A percentile compares a stretch with the other conserved stretches of the same genome.
Conservation (phyloP, 768 basidiomycete genomes). For the Lanmaoa pseudosensibilis region DNA sequence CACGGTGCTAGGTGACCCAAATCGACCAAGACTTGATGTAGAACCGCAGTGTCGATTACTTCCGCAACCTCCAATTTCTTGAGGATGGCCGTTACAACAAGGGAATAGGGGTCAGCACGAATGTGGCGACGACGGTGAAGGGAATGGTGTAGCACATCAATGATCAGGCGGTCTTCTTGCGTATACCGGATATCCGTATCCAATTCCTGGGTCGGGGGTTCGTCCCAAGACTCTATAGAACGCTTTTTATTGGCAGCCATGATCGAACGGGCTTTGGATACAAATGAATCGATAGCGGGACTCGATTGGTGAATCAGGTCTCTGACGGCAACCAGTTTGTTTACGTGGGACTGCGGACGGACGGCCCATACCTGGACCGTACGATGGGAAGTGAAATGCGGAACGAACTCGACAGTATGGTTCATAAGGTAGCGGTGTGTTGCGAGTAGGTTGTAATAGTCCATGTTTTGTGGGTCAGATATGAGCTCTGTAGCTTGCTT, state of each 20-base stretch:
- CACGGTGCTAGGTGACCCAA: conserved; percentile 79
- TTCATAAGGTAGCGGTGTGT: conserved; percentile 68
- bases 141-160: conserved; percentile 58
- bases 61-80: conserved; percentile 50
- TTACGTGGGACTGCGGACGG: conserved; percentile 58
- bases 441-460: conserved; percentile 43
- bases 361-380: conserved; percentile 55
- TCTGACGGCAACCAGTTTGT: conserved; percentile 48
- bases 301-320: conserved; percentile 45
- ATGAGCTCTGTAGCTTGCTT: conserved; percentile 51
- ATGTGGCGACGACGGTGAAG: conserved; percentile 46
- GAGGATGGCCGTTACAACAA: conserved; percentile 54
- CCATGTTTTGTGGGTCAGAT: conserved; percentile 24
- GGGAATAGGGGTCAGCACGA: conserved; percentile 64
- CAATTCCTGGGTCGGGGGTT: conserved; percentile 30
- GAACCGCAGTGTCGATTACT: conserved; percentile 23
- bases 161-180: conserved; percentile 52
- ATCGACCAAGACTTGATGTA: conserved; percentile 57
- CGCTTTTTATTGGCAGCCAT: conserved; percentile 37
- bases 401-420: conserved; percentile 51
- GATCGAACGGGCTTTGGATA: conserved; percentile 46
- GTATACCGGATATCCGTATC: conserved; percentile 42
- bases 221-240: conserved; percentile 30
- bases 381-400: conserved; percentile 46
- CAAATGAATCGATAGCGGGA: conserved; percentile 49